Evolutionary conservation across 2,329 filamentous ascomycete species (phyloP), one percentile per base, ranked within the genome.

Genomic region (Polychaeton citri): DNA sequence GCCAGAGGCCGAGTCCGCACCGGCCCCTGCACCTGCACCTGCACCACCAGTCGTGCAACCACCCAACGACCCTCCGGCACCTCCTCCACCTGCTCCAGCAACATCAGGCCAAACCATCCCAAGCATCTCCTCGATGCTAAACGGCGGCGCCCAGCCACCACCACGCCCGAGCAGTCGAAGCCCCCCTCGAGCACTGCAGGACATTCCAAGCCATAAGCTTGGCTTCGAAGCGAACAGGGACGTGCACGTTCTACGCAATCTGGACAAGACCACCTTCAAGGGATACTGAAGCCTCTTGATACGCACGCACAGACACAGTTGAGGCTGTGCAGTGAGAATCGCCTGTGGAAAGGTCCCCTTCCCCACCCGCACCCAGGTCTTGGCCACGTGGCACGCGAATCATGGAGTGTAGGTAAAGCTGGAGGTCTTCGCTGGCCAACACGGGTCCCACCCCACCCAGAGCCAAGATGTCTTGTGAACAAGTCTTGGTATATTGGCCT

Each of bases 121-220:
- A 6, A 70, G 66, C 43, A 72, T 74, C 38, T 65, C 58, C 12
- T 54, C 67, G 8, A 57, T 65, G 41, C 59, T 65, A 36, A 64
- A 62, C 39, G 55, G 50, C 21, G 46, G 47, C 13, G 42, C 43
- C 26, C 45, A 40, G 5, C 42, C 37, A 24, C 47, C 46, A 5
- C 43, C 38, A 34, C 48, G 46, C 30, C 48, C 41, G 15, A 52
- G 44, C 38, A 58, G 54, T 38, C 45, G 47, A 19, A 57, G 50
- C 34, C 53, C 55, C 0, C 39, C 34, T 12, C 44, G 50, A 16
- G 43, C 45, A 19, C 41, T 54, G 21, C 53, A 54, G 32, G 56
- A 59, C 40, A 58, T 59, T 38, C 54, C 56, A 2, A 51, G 48
- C 19, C 53, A 58, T 38, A 58, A 58, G 46, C 48, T 58, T 19